Base-by-base conservation (phyloP, 306 rosid species). In the Cercis canadensis region DNA sequence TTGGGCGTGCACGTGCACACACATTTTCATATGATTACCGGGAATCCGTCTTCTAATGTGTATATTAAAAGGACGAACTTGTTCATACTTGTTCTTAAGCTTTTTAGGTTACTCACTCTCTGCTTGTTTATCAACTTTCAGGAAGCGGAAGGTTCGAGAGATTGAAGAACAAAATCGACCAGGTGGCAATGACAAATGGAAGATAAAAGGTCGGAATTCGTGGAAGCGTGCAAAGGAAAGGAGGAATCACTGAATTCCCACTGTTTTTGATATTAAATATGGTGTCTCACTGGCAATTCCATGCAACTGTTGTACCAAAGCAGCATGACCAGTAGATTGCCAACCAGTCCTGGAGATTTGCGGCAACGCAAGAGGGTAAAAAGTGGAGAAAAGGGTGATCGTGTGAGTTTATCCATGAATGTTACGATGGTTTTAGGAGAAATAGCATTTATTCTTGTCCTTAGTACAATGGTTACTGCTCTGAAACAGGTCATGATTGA, bases 181-280 rank as follows among this genome's bases (percentile, higher is more conserved):
- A 1, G 92, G n/a, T 45, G 91, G 94, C 31, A 90, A 90, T 73
- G 75, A 78, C 4, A 94, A 86, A 44, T 94, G 98, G 97, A 94
- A 90, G 85, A 90, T 75, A 32, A 81, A 79, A 57, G 89, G 94
- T 52, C 69, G 45, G 41, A 74, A 69, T 59, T 62, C 97, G 18
- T 64, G 45, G 62, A 87, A 83, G 77, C 83, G 93, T 15, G 89
- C 94, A 13, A 94, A 94, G 75, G 86, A 87, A 74, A 87, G 90
- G 78, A 76, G 97, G 54, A 65, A 50, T 41, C 77, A 51, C 79
- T 59, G 58, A 50, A 45, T 62, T 57, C 54, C 21, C 55, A 5
- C 8, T 66, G 56, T 29, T 40, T 15, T 31, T 24, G 64, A 41
- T 2, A 36, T 13, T 44, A 63, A 41, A 29, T 31, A 24, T 16